phyloP scores from a whole-genome alignment of 352 stramenopile species.

The Pythium guiyangense region DNA sequence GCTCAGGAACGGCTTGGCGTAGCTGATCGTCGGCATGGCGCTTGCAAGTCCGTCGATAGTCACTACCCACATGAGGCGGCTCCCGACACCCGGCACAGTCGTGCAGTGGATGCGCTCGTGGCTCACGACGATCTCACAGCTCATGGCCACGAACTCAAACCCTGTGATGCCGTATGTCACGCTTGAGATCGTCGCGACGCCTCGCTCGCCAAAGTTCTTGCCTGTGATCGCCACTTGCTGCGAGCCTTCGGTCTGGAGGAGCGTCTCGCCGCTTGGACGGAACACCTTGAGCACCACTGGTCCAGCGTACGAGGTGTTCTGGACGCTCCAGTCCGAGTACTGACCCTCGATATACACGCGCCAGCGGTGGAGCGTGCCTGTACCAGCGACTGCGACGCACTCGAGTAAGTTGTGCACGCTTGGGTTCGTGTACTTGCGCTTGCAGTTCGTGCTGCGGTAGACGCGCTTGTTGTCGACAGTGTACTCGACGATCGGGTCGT shows the following conservation, averaged over 20 bases:
- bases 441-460: conserved; percentile 43
- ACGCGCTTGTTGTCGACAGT: conserved; percentile 26
- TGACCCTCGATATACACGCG: conserved; percentile 33
- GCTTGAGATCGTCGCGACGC: conserved; percentile 22
- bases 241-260: conserved; percentile 43
- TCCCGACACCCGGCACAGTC: conserved; percentile 44
- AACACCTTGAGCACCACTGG: conserved; percentile 57
- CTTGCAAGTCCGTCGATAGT: conserved; percentile 48
- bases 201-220: conserved; percentile 47
- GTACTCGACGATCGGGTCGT: conserved; percentile 49
- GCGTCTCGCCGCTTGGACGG: conserved; percentile 30
- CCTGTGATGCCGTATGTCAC: conserved; percentile 53
- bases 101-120: conserved; percentile 49
- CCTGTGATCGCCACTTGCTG: conserved; percentile 53
- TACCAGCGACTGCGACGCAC: conserved; percentile 43
- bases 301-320: conserved; percentile 50
- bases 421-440: conserved; percentile 37
- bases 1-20: conserved; percentile 40
- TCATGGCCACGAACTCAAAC: conserved; percentile 29
- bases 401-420: conserved; percentile 41
- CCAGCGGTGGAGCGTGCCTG: conserved; percentile 40
- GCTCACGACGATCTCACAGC: conserved; percentile 40
- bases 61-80: conserved; percentile 48
- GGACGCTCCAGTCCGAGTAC: conserved; percentile 22
- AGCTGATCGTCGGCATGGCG: conserved; percentile 51